Conservation (phyloP, 2,329 filamentous ascomycete species). For the Botrytis porri region DNA sequence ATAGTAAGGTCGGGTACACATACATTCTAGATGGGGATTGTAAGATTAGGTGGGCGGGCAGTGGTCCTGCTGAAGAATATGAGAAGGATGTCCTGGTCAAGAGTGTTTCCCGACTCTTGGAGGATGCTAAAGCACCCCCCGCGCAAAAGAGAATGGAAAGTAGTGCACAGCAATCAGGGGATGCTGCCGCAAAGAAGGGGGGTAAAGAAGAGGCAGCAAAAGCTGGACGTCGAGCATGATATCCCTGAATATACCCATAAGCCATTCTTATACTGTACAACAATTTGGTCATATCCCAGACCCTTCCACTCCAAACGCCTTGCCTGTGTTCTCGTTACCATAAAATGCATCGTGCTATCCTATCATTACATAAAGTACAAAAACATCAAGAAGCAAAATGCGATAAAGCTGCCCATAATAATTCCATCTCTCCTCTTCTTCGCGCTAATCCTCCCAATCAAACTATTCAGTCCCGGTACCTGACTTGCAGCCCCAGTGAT, state of each 20-base stretch:
- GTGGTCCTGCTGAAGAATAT: slow-evolving; percentile 61
- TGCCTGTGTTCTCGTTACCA: slow-evolving; percentile 24
- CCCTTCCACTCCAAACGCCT: slow-evolving; percentile 15
- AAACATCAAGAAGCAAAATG: slow-evolving; percentile 84
- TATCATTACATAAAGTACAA: slow-evolving; percentile 67
- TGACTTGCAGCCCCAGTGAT: slow-evolving; percentile 88
- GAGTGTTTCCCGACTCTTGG: slow-evolving; percentile 60
- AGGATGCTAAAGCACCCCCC: slow-evolving; percentile 43
- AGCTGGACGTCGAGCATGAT: slow-evolving; percentile 26
- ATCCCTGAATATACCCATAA: slow-evolving; percentile 29
- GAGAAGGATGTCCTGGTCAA: slow-evolving; percentile 67
- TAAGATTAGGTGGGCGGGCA: slow-evolving; percentile 91
- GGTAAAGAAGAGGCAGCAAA: neutral
- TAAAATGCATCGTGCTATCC: slow-evolving; percentile 19
- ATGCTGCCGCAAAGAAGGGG: neutral
- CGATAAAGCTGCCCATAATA: slow-evolving; percentile 88
- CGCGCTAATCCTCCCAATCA: slow-evolving; percentile 89
- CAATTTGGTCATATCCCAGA: slow-evolving; percentile 25
- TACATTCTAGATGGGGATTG: slow-evolving; percentile 87
- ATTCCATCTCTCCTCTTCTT: slow-evolving; percentile 95
- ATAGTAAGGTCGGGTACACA: slow-evolving; percentile 82
- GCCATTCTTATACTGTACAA: slow-evolving; percentile 32
- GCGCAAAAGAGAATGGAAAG: neutral
- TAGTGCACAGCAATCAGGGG: neutral
- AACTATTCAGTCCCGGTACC: slow-evolving; percentile 85